Evolutionary conservation across 345 rosid genomes (phyloP).

Genomic region (Eucalyptus polyanthemos): DNA sequence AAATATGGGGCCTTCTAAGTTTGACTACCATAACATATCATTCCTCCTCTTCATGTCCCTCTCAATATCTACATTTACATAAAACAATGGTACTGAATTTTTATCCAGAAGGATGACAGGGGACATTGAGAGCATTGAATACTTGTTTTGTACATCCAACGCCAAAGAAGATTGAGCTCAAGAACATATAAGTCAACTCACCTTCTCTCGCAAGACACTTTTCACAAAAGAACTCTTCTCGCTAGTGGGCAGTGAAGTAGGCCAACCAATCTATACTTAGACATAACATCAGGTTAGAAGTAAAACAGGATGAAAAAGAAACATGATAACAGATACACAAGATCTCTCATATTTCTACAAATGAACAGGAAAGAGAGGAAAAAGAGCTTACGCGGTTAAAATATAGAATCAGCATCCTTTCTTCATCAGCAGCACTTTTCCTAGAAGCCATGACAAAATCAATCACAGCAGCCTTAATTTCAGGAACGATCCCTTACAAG

Average conservation of each 20-base stretch:
- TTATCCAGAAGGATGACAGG: background rate
- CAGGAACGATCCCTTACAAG: background rate
- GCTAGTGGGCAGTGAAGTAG: slow-evolving; percentile 78
- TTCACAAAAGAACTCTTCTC: slow-evolving; percentile 65
- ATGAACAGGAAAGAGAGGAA: background rate
- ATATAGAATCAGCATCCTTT: slow-evolving; percentile 69
- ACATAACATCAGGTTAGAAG: background rate
- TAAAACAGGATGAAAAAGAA: background rate
- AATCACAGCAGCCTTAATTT: background rate
- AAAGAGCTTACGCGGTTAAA: slow-evolving; percentile 53
- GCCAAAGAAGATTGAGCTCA: background rate
- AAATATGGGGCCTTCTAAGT: background rate
- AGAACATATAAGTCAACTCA: background rate
- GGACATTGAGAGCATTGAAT: background rate
- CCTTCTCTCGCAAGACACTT: slow-evolving; percentile 71
- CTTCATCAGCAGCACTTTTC: slow-evolving; percentile 83
- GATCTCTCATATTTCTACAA: background rate
- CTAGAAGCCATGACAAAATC: slow-evolving; percentile 16
- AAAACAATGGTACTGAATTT: background rate
- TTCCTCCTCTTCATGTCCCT: background rate
- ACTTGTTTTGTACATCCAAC: background rate
- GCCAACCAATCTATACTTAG: slow-evolving; percentile 75
- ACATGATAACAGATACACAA: background rate
- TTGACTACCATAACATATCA: background rate
- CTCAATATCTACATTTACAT: background rate